Base-by-base conservation (phyloP, 139 green algal genomes). In the Gonium pectorale region DNA sequence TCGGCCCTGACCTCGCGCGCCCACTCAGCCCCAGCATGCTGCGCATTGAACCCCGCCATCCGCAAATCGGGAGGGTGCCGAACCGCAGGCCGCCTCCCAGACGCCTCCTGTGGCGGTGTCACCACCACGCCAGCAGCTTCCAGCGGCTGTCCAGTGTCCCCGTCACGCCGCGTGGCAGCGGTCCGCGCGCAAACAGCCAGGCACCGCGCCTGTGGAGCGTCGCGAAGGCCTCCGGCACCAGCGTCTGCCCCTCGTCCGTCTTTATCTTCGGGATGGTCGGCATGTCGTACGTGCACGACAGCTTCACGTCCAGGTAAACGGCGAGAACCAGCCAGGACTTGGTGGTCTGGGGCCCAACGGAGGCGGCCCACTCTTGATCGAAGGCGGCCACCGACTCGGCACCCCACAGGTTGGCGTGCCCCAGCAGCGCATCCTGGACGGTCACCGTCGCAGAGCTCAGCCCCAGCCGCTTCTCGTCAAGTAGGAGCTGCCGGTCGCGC, bases 171-270 rank as follows among this genome's bases (percentile, higher is more conserved):
- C 22, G 33, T 8, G 80, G 80, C 80, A 86, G 68, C 41, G 80
- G 80, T 22, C 80, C 80, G 2, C 80, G 67, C n/a, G 68, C 80
- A 29, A 80, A n/a, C 54, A 86, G 59, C 80, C 80, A 86, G 2
- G 41, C 64, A 7, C 80, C 80, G 37, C 4, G 24, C 40, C 68
- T n/a, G n/a, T n/a, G n/a, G n/a, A n/a, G n/a, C n/a, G n/a, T n/a
- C n/a, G n/a, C n/a, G n/a, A n/a, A n/a, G n/a, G n/a, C n/a, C n/a
- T n/a, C n/a, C n/a, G n/a, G 52, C 52, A 86, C 67, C 43, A n/a
- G 67, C 64, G n/a, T n/a, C n/a, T n/a, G n/a, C n/a, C n/a, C n/a
- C n/a, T n/a, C n/a, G n/a, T n/a, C n/a, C n/a, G n/a, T n/a, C n/a
- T n/a, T n/a, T n/a, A n/a, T n/a, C n/a, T n/a, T n/a, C n/a, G n/a